Percentiles rank a stretch among this genome's conserved stretches.
These are phyloP conservation scores for Gremmenia infestans DNA, from an alignment of 2,329 filamentous ascomycete genomes.

Conservation along the genomic window DNA sequence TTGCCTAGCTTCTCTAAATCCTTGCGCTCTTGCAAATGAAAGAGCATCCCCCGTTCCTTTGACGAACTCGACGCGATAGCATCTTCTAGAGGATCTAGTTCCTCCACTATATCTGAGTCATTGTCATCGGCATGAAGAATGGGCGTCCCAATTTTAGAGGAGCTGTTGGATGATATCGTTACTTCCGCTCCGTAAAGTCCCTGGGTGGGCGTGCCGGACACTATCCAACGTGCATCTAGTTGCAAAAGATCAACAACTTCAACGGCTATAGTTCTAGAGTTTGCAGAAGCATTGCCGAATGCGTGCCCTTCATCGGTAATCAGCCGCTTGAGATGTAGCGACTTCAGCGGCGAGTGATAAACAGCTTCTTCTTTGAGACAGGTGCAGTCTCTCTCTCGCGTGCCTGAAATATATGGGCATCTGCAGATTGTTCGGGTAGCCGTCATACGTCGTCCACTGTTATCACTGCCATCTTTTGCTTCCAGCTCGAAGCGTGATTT, in stretches of 20 bases:
- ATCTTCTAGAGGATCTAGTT: background rate
- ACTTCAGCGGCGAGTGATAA: slow-evolving; percentile 58
- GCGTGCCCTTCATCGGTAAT: slow-evolving; percentile 92
- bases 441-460: slow-evolving; percentile 34
- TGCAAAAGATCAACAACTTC: slow-evolving; percentile 48
- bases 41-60: slow-evolving; percentile 9
- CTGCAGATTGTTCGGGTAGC: slow-evolving; percentile 2
- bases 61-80: slow-evolving; percentile 36
- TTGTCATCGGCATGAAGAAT: background rate
- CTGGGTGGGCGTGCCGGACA: slow-evolving; percentile 84
- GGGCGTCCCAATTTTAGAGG: slow-evolving; percentile 2
- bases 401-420: slow-evolving; percentile 35
- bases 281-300: slow-evolving; percentile 60
- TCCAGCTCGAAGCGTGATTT: slow-evolving; percentile 67
- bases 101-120: background rate
- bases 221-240: slow-evolving; percentile 76
- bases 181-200: slow-evolving; percentile 71
- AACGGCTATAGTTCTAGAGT: slow-evolving; percentile 51
- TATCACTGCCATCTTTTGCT: slow-evolving; percentile 46
- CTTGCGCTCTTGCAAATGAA: slow-evolving; percentile 47
- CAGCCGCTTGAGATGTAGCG: slow-evolving; percentile 78
- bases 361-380: slow-evolving; percentile 34
- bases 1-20: slow-evolving; percentile 63
- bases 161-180: slow-evolving; percentile 11
- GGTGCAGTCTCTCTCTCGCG: slow-evolving; percentile 39